Conservation (phyloP, 2,329 filamentous ascomycete species). For the Talaromyces sp. region DNA sequence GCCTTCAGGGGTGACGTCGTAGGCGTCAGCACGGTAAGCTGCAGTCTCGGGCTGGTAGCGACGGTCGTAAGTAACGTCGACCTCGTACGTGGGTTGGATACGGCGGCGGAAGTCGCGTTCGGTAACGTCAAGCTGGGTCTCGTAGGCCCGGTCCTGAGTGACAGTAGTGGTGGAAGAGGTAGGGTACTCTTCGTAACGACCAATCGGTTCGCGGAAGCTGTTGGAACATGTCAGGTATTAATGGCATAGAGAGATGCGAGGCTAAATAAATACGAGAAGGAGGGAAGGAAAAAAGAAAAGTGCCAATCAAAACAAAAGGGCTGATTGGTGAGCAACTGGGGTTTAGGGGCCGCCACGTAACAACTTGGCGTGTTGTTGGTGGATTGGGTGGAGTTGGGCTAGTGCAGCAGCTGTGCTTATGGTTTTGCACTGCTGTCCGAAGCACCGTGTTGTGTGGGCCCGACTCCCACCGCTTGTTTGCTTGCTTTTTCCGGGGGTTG, state of each 20-base stretch:
- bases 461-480: slow-evolving; percentile 18
- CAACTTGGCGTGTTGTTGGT: slow-evolving; percentile 16
- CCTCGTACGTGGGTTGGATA: slow-evolving; percentile 52
- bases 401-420: slow-evolving; percentile 9
- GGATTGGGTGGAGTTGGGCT: slow-evolving; percentile 10
- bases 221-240: slow-evolving; percentile 26
- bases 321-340: slow-evolving; percentile 17
- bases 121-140: slow-evolving; percentile 52
- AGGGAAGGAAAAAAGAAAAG: slow-evolving; percentile 21
- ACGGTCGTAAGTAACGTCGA: slow-evolving; percentile 42
- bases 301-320: slow-evolving; percentile 22
- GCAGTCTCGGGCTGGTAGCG: slow-evolving; percentile 29
- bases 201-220: slow-evolving; percentile 57
- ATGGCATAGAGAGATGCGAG: slow-evolving; percentile 15
- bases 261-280: slow-evolving; percentile 13
- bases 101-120: slow-evolving; percentile 65
- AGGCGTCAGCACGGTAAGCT: slow-evolving; percentile 25
- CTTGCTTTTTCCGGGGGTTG: slow-evolving; percentile 6
- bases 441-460: slow-evolving; percentile 5
- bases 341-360: slow-evolving; percentile 19
- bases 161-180: slow-evolving; percentile 29
- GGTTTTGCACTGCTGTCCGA: neutral
- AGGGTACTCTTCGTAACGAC: slow-evolving; percentile 37
- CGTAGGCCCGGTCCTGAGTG: slow-evolving; percentile 40
- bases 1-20: slow-evolving; percentile 48